Evolutionary conservation across 768 basidiomycete genomes (phyloP), one percentile per base, ranked within the genome.

Genomic region (Phlebiopsis gigantea): DNA sequence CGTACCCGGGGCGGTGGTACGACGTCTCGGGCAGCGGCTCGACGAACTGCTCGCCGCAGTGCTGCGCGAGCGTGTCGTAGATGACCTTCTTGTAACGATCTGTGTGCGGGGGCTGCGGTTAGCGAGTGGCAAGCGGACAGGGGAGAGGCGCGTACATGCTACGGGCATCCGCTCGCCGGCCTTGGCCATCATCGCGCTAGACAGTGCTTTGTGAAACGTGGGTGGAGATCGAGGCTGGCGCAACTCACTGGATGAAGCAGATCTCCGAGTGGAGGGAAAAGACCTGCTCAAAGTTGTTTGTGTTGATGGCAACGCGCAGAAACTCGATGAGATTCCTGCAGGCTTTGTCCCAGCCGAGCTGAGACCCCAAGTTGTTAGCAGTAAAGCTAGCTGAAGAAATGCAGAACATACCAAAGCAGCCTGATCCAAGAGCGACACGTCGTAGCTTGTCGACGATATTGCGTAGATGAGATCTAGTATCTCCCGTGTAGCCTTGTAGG

Each of bases 381-480:
- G n/a, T 10, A 1, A 12, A 5, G 15, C 15, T 4, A 17, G 2
- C 15, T 10, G 47, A 29, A 21, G 17, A 21, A 43, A 41, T 12
- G 25, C 6, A 46, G n/a, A 28, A 26, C 22, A 56, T 65, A 88
- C 87, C 57, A 83, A 75, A 61, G 82, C 83, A 61, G 88, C 85
- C 14, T 79, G 75, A 62, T 88, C 88, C 34, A 89, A 65, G 2
- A 88, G 74, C 4, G 85, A 82, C 22, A 89, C 75, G 63, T 90
- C 87, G 63, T 78, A 89, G 59, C 83, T 88, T 0, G 88, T 89
- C 5, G 85, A 82, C 68, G 77, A 81, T 24, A 88, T 76, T 17
- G 72, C 75, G 63, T 88, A 86, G 30, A 88, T 78, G 17, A 87
- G 71, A 61, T 89, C 83, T 43, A 90, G 71, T 43, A 87, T 81